Conservation (phyloP, 768 basidiomycete species). For the Boletus sp. region DNA sequence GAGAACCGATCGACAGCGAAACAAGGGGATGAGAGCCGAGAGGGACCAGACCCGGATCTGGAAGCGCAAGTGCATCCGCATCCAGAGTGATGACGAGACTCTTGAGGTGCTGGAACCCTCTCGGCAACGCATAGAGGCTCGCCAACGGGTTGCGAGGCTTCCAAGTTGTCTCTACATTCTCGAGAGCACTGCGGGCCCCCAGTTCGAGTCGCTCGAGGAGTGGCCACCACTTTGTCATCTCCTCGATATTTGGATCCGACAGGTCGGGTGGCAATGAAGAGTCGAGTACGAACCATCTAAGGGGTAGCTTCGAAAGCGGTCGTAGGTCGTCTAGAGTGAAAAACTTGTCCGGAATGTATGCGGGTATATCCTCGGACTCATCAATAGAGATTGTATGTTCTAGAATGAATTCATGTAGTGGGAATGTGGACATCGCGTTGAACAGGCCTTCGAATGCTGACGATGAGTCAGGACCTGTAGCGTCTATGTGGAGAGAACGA, state of each 20-base stretch:
- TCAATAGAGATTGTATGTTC: conserved; percentile 33
- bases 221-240: conserved; percentile 46
- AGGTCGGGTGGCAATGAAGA: conserved; percentile 39
- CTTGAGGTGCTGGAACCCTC: conserved; percentile 16
- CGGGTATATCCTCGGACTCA: conserved; percentile 35
- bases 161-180: conserved; percentile 22
- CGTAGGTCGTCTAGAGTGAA: conserved; percentile 35
- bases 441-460: conserved; percentile 39
- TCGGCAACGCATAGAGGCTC: conserved; percentile 16
- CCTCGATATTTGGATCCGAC: conserved; percentile 38
- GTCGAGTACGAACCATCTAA: conserved; percentile 40
- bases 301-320: conserved; percentile 33
- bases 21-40: conserved; percentile 23
- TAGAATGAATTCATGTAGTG: conserved; percentile 39
- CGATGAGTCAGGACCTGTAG: conserved; percentile 25
- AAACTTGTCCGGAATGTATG: conserved; percentile 8
- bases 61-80: background rate
- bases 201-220: conserved; percentile 42
- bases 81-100: conserved; percentile 23
- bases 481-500: conserved; percentile 39
- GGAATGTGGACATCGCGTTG: conserved; percentile 28
- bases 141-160: conserved; percentile 16
- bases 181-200: conserved; percentile 30
- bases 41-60: background rate
- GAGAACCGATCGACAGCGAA: conserved; percentile 36